Base-by-base conservation (phyloP, 164 flowering plant genomes). In the Dillenia suffruticosa region DNA sequence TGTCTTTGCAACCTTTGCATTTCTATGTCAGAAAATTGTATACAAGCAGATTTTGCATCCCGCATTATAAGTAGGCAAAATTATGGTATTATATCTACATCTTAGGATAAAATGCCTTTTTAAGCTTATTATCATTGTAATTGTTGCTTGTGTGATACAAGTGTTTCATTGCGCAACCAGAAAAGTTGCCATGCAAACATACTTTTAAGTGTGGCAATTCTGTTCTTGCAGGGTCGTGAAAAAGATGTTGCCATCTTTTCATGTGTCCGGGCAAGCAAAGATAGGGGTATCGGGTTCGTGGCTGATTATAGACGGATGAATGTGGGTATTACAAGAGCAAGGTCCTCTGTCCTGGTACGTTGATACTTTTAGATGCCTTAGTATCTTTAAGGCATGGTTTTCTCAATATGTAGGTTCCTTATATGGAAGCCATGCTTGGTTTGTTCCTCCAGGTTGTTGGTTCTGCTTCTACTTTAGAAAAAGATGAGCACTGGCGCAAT, bases 311-410 rank as follows among this genome's bases (percentile, higher is more conserved):
- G 96, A 48, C 77, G 97, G 62, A 91, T 94, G 99, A 91, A 91
- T 73, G 97, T 94, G 43, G 97, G 89, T 10, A 94, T 94, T 63
- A 94, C 99, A 8, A 83, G 99, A 76, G 99, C 99, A 54, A 84
- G 90, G 67, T 80, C 96, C 52, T 79, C 95, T 50, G 81, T 94
- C 57, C 81, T 89, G 93, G 99, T 94, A 78, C 51, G 66, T 22
- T 44, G 64, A 44, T 26, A 43, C 17, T 47, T 44, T 13, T 2
- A 13, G 49, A 19, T 26, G 5, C 22, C 22, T 19, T 11, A 12
- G 40, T 12, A 51, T 19, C 22, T 57, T 24, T 64, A 15, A 8
- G 48, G 67, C 7, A 40, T 22, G 54, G 11, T 19, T 14, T 8
- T 24, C 7, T 62, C 6, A 11, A 12, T 8, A 9, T n/a, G n/a